phyloP scores from a whole-genome alignment of 192 early-diverging fungal species.

The Endogone sp. region DNA sequence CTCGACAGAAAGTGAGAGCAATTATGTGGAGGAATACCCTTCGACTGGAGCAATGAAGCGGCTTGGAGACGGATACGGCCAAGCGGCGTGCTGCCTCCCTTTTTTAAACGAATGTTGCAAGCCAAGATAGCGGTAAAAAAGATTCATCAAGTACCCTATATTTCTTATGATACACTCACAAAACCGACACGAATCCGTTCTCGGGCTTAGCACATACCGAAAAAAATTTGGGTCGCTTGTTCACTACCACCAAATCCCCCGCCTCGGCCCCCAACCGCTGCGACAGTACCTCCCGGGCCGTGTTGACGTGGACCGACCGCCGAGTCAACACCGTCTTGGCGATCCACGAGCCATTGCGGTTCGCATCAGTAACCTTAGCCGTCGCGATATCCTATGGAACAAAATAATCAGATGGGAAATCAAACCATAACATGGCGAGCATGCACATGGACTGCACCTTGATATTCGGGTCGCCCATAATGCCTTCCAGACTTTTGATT shows the following conservation, averaged over 20 bases:
- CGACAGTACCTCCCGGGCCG: slow-evolving; percentile 10
- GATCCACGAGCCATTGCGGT: slow-evolving; percentile 31
- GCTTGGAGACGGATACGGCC: slow-evolving; percentile 54
- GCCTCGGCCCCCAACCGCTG: slow-evolving; percentile 32
- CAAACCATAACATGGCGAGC: not conserved
- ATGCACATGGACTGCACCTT: not conserved
- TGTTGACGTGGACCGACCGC: slow-evolving; percentile 10
- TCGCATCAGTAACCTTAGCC: slow-evolving; percentile 46
- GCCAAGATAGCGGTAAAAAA: too few relatives aligned
- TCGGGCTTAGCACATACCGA: slow-evolving; percentile 36
- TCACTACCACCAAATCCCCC: slow-evolving; percentile 56
- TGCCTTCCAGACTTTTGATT: slow-evolving; percentile 13
- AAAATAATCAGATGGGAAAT: not conserved
- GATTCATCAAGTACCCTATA: too few relatives aligned
- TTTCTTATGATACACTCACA: too few relatives aligned
- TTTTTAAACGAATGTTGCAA: too few relatives aligned
- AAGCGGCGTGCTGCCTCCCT: slow-evolving; percentile 51
- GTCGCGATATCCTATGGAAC: slow-evolving; percentile 25
- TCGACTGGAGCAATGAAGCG: slow-evolving; percentile 46
- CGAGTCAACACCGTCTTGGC: slow-evolving; percentile 22
- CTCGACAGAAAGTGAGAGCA: not conserved
- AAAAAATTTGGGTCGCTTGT: slow-evolving; percentile 40
- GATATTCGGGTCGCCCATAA: slow-evolving; percentile 2
- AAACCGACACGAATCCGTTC: slow-evolving; percentile 2
- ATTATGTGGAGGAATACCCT: too few relatives aligned